A percentile compares a stretch with the other conserved stretches of the same genome.
phyloP scores from a whole-genome alignment of 2,329 filamentous ascomycete species.

The Botrytis byssoidea region DNA sequence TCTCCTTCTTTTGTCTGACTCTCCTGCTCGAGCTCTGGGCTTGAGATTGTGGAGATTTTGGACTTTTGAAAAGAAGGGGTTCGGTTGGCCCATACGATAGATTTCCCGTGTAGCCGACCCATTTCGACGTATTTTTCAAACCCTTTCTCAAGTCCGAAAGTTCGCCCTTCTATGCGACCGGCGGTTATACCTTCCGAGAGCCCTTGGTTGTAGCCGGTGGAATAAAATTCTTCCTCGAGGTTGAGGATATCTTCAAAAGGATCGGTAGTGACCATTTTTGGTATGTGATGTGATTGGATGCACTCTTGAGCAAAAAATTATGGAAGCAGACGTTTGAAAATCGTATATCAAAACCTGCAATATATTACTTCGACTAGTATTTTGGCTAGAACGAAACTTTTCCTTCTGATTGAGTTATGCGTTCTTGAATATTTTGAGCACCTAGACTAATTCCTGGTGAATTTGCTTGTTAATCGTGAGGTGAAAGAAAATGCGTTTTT shows the following conservation, averaged over 20 bases:
- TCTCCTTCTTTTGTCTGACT: neutral
- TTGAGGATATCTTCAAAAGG: slow-evolving; percentile 49
- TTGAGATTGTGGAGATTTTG: too few species aligned
- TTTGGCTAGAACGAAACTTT: neutral
- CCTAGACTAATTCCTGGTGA: neutral
- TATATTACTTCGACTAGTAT: neutral
- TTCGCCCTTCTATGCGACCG: slow-evolving; percentile 82
- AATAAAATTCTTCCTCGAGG: slow-evolving; percentile 71
- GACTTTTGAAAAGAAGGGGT: slow-evolving; percentile 43
- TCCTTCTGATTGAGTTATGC: neutral
- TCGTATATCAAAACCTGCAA: neutral
- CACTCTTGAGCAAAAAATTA: neutral
- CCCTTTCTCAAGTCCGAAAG: slow-evolving; percentile 87
- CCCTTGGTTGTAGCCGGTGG: slow-evolving; percentile 76
- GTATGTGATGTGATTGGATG: neutral
- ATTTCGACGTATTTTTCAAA: slow-evolving; percentile 88
- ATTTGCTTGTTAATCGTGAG: neutral
- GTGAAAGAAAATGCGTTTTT: neutral
- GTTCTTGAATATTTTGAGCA: neutral
- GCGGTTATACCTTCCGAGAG: slow-evolving; percentile 70
- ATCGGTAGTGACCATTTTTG: slow-evolving; percentile 29
- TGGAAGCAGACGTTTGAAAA: neutral
- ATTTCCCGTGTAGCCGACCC: slow-evolving; percentile 74
- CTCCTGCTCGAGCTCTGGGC: neutral
- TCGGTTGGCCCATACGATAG: slow-evolving; percentile 80